Evolutionary conservation across 805 yeast species (phyloP).

Genomic region (Sugiyamaella chiloensis): DNA sequence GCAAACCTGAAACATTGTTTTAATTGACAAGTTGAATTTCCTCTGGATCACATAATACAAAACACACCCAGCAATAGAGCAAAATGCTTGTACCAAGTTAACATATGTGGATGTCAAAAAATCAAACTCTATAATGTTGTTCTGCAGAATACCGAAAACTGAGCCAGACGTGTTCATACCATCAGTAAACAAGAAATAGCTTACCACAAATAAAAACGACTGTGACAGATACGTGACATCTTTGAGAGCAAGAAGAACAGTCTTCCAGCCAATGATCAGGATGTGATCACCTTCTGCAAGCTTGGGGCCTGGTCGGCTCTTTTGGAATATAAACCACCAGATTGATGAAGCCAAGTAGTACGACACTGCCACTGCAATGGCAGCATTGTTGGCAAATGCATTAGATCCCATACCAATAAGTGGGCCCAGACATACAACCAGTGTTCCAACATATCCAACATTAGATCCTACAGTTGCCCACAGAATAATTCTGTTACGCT

Average conservation of each 20-base stretch:
- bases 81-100: conserved; percentile 14
- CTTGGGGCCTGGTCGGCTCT: conserved; percentile 14
- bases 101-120: conserved; percentile 15
- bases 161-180: conserved; percentile 16
- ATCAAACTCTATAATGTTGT: conserved; percentile 16
- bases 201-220: conserved; percentile 12
- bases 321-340: conserved; percentile 19
- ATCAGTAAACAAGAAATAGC: conserved; percentile 15
- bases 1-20: conserved; percentile 17
- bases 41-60: conserved; percentile 10
- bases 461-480: conserved; percentile 18
- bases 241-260: conserved; percentile 12
- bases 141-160: conserved; percentile 14
- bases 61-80: conserved; percentile 14
- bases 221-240: conserved; percentile 12
- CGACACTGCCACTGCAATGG: conserved; percentile 15
- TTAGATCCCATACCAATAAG: conserved; percentile 10
- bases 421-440: conserved; percentile 16
- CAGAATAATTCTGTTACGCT: conserved; percentile 15
- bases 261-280: conserved; percentile 9
- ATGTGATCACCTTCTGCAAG: conserved; percentile 14
- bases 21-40: conserved; percentile 13
- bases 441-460: conserved; percentile 15
- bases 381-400: conserved; percentile 13
- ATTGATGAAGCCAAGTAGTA: conserved; percentile 14